These are phyloP conservation scores for Globisporangium okanoganense DNA, from an alignment of 352 stramenopile species.

Conservation along the genomic window DNA sequence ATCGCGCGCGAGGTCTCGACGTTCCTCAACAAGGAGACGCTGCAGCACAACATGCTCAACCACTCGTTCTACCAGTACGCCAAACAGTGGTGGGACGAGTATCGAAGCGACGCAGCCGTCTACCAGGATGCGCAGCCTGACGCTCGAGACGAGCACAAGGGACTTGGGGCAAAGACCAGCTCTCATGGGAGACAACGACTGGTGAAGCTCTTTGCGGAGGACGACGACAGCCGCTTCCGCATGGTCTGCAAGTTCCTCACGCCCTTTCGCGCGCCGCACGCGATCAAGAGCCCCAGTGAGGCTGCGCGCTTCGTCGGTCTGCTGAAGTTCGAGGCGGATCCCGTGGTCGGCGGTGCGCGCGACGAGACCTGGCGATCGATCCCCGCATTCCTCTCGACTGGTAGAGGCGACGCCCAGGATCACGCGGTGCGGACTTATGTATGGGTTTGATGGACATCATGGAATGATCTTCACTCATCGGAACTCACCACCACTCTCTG, in stretches of 20 bases:
- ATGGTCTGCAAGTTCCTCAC: constrained; percentile 87
- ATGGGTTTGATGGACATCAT: background rate
- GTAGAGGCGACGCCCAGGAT: constrained; percentile 78
- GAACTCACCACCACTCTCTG: background rate
- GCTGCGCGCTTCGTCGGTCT: constrained; percentile 83
- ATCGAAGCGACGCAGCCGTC: constrained; percentile 30
- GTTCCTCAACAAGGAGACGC: constrained; percentile 53
- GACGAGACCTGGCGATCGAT: constrained; percentile 82
- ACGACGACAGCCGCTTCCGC: constrained; percentile 81
- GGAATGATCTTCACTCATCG: background rate
- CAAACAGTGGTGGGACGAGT: constrained; percentile 85
- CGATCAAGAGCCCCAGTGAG: constrained; percentile 71
- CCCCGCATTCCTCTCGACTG: constrained; percentile 60
- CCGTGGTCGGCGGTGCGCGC: constrained; percentile 41
- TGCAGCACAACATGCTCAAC: constrained; percentile 47
- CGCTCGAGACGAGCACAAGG: constrained; percentile 22
- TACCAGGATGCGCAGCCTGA: constrained; percentile 10
- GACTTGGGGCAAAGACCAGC: constrained; percentile 11
- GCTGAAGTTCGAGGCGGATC: constrained; percentile 58
- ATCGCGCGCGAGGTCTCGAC: constrained; percentile 38
- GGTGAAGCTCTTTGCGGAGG: constrained; percentile 84
- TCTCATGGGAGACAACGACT: constrained; percentile 28
- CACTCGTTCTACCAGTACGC: constrained; percentile 80
- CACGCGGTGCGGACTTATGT: constrained; percentile 46
- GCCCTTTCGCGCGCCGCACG: constrained; percentile 37